phyloP scores from a whole-genome alignment of 352 stramenopile genomes.

The Phytophthora sansomeana region DNA sequence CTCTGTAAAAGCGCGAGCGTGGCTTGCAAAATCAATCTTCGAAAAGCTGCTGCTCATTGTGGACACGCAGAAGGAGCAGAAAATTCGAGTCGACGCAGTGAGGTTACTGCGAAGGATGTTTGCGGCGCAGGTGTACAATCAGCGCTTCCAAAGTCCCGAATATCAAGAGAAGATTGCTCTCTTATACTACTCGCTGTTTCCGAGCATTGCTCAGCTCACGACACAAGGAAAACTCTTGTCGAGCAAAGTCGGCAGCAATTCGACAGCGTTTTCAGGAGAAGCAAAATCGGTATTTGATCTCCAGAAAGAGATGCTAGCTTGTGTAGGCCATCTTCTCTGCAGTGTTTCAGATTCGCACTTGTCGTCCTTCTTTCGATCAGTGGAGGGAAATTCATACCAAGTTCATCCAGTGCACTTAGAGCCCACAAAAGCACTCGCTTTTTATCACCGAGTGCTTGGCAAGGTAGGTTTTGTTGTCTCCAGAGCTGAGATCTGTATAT shows the following conservation, averaged over 20 bases:
- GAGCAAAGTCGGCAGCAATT: conserved; percentile 4
- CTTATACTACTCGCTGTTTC: conserved; percentile 67
- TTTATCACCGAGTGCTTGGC: conserved; percentile 56
- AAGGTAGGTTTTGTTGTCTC: conserved; percentile 34
- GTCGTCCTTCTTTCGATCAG: conserved; percentile 52
- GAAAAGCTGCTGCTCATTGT: conserved; percentile 59
- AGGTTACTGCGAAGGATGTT: conserved; percentile 72
- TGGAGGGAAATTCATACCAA: not conserved
- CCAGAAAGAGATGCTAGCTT: conserved; percentile 72
- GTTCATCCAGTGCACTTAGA: conserved; percentile 25
- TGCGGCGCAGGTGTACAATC: conserved; percentile 64
- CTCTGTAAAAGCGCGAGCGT: conserved; percentile 31
- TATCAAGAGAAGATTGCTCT: conserved; percentile 70
- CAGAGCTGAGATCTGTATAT: not conserved
- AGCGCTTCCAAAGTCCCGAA: conserved; percentile 42
- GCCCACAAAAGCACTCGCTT: conserved; percentile 52
- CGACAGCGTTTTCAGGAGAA: not conserved
- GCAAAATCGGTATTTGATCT: conserved; percentile 38
- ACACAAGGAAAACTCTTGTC: conserved; percentile 54
- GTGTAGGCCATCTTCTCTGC: conserved; percentile 65
- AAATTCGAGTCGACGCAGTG: conserved; percentile 59
- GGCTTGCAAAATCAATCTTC: conserved; percentile 67
- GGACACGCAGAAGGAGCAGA: conserved; percentile 69
- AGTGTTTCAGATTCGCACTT: conserved; percentile 59
- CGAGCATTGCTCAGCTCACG: conserved; percentile 55